These are phyloP conservation scores for Stentor roeselii DNA, from an alignment of 73 alveolate species.

Conservation along the genomic window DNA sequence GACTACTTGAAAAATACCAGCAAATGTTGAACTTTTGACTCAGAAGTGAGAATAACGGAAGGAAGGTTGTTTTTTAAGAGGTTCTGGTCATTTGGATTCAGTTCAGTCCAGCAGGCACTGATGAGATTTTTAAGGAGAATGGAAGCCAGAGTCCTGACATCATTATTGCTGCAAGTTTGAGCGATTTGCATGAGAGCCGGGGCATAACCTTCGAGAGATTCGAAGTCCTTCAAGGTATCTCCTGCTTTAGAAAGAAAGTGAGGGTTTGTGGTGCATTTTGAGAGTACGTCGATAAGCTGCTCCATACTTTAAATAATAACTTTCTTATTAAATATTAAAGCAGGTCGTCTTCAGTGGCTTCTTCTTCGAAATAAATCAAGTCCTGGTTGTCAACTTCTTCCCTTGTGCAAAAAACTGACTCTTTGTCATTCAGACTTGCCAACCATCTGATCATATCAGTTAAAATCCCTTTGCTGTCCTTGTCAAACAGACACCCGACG, in stretches of 20 bases:
- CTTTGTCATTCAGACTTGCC: constrained; percentile 47
- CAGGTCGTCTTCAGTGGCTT: not conserved
- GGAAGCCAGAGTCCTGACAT: not conserved
- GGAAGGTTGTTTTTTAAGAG: not conserved
- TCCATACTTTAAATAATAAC: constrained; percentile 1
- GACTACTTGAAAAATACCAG: not conserved
- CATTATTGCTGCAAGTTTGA: not conserved
- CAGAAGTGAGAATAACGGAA: not conserved
- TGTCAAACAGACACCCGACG: constrained; percentile 50
- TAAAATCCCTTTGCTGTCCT: constrained; percentile 52
- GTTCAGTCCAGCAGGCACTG: not conserved
- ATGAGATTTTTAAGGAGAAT: constrained; percentile 18
- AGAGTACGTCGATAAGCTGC: not conserved
- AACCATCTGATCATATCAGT: constrained; percentile 72
- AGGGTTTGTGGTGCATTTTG: not conserved
- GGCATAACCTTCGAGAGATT: constrained; percentile 5
- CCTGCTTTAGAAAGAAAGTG: not conserved
- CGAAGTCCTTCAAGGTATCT: not conserved
- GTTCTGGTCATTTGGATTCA: not conserved
- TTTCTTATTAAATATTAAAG: not conserved
- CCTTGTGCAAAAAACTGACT: not conserved
- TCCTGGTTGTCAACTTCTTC: not conserved
- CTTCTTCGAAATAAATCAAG: not conserved
- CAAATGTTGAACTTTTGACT: not conserved
- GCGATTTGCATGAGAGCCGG: not conserved